phyloP scores from a whole-genome alignment of 139 green algal genomes.

The Chlamydomonas incerta region DNA sequence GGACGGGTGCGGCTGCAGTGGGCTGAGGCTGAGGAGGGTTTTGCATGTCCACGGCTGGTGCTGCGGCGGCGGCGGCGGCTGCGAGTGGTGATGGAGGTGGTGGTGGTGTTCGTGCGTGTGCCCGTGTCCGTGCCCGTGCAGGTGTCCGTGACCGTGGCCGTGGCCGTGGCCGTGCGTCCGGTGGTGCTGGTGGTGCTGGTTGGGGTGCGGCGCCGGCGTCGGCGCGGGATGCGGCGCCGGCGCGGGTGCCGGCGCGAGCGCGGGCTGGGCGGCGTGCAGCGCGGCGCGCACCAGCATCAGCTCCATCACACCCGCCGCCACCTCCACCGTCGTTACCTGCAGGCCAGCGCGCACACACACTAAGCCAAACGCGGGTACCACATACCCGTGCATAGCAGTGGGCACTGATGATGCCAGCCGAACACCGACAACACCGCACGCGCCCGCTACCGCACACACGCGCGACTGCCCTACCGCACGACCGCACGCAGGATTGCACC shows the following conservation, averaged over 20 bases:
- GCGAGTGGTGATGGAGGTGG: neutral
- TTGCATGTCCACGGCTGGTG: neutral
- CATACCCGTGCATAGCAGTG: too few species aligned
- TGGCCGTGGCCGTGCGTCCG: neutral
- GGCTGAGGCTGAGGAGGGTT: neutral
- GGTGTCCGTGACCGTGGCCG: neutral
- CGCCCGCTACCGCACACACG: too few species aligned
- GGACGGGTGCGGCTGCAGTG: neutral
- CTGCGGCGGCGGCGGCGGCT: neutral
- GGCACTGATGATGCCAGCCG: too few species aligned
- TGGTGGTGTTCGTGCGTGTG: neutral
- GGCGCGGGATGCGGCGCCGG: too few species aligned
- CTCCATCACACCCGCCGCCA: constrained; percentile 19
- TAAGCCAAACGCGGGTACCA: too few species aligned
- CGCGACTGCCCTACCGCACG: too few species aligned
- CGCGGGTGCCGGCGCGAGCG: too few species aligned
- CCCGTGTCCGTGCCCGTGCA: neutral
- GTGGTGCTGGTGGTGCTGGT: neutral
- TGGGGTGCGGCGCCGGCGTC: too few species aligned
- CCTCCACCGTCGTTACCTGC: constrained; percentile 34
- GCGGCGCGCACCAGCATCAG: constrained; percentile 13
- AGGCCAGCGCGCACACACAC: too few species aligned
- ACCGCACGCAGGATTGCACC: neutral
- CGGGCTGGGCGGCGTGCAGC: too few species aligned
- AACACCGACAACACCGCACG: neutral